Evolutionary conservation across 176 grass and related monocot genomes (phyloP).

Genomic region (Cocos nucifera): DNA sequence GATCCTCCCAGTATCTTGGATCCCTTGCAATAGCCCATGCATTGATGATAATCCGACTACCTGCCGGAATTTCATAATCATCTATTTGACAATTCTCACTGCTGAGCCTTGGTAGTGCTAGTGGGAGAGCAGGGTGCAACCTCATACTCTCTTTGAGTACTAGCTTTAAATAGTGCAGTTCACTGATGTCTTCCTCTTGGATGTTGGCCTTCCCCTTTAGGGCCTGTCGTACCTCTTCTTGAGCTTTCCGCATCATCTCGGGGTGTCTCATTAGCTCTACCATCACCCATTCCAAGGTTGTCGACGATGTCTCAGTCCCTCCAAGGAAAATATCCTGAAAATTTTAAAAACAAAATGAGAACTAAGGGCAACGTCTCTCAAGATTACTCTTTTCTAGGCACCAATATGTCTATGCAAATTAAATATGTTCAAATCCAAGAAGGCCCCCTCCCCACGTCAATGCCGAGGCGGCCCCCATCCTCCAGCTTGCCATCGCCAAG

Average conservation of each 20-base stretch:
- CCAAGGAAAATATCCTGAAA: not conserved
- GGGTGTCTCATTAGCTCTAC: constrained; percentile 7
- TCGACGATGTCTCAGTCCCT: not conserved
- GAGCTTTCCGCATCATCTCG: not conserved
- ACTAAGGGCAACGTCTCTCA: too few relatives aligned
- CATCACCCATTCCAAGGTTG: constrained; percentile 8
- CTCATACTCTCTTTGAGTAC: constrained; percentile 7
- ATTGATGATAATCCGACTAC: not conserved
- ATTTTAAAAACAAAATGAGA: too few relatives aligned
- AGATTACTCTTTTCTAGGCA: too few relatives aligned
- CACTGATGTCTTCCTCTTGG: not conserved
- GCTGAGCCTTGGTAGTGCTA: not conserved
- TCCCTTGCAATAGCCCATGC: constrained; percentile 2
- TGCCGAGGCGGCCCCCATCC: too few relatives aligned
- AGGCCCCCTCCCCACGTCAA: too few relatives aligned
- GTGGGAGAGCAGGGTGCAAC: not conserved
- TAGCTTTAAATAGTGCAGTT: not conserved
- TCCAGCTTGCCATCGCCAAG: too few relatives aligned
- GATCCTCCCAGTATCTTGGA: not conserved
- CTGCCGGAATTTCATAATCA: not conserved
- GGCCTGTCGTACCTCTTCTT: not conserved
- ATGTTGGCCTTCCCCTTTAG: not conserved
- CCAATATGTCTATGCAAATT: too few relatives aligned
- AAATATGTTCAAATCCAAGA: too few relatives aligned
- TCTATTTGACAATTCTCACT: not conserved